A percentile compares a stretch with the other conserved stretches of the same genome.
phyloP scores from a whole-genome alignment of 2,329 filamentous ascomycete genomes.

The Fusarium mundagurra region DNA sequence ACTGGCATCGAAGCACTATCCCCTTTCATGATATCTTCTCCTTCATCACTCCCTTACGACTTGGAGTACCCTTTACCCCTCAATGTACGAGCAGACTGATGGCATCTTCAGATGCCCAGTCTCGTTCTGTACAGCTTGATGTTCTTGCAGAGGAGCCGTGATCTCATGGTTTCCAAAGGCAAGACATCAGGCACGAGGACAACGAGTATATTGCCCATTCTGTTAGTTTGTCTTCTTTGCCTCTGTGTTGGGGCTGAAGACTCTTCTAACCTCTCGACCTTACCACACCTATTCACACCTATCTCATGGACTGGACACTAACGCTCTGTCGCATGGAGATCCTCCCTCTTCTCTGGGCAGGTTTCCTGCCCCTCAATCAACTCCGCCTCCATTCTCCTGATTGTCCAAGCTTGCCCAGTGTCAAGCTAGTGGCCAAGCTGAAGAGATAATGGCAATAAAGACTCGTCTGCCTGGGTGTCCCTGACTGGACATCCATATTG shows the following conservation, averaged over 20 bases:
- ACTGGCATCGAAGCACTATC: neutral
- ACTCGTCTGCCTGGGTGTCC: neutral
- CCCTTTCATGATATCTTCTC: neutral
- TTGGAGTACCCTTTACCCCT: neutral
- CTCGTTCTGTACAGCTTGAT: neutral
- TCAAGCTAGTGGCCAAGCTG: neutral
- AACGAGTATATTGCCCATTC: neutral
- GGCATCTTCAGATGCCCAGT: neutral
- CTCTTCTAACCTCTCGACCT: neutral
- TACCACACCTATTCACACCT: neutral
- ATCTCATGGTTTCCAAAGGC: neutral
- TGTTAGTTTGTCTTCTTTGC: neutral
- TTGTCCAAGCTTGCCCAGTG: neutral
- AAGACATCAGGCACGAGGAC: neutral
- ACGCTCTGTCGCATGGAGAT: neutral
- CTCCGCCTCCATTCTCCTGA: too few relatives aligned
- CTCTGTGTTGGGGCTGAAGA: neutral
- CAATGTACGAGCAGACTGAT: neutral
- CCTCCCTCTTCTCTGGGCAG: neutral
- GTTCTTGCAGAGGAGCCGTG: neutral
- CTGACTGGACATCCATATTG: neutral
- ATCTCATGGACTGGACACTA: neutral
- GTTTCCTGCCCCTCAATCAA: neutral
- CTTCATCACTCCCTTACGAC: too few relatives aligned
- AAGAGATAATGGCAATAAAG: neutral